phyloP scores from a whole-genome alignment of 2,329 filamentous ascomycete genomes.

The Raffaelea arxii region DNA sequence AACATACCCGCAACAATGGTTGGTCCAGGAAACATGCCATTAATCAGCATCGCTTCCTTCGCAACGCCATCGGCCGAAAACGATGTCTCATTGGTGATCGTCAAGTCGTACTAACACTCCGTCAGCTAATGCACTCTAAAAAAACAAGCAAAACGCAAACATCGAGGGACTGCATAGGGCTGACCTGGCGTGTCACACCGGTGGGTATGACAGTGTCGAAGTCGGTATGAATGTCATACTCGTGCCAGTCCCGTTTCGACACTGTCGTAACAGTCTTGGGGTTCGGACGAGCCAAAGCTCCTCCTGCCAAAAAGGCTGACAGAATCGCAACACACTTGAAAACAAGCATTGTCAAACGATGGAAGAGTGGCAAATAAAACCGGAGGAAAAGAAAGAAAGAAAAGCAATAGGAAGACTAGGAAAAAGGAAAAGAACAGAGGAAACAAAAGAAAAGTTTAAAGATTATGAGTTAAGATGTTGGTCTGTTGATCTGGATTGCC shows the following conservation, averaged over 20 bases:
- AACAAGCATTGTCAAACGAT: background rate
- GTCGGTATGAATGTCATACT: slow-evolving; percentile 21
- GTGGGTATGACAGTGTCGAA: slow-evolving; percentile 18
- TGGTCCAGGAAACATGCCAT: slow-evolving; percentile 22
- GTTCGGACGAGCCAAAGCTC: background rate
- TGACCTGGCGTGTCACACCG: slow-evolving; percentile 17
- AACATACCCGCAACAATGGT: slow-evolving; percentile 20
- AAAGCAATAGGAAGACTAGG: no score
- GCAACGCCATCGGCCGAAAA: slow-evolving; percentile 16
- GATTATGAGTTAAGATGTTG: no score
- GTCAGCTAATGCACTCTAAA: background rate
- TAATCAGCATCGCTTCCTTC: slow-evolving; percentile 23
- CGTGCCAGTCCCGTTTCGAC: slow-evolving; percentile 20
- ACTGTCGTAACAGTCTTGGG: background rate
- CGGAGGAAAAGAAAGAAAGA: background rate
- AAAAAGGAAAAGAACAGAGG: no score
- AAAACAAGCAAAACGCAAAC: slow-evolving; percentile 2
- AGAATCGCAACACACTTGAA: background rate
- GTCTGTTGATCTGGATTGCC: no score
- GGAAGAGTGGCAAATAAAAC: background rate
- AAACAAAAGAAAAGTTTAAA: no score
- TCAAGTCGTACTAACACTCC: slow-evolving; percentile 16
- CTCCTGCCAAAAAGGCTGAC: background rate
- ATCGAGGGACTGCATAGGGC: no score
- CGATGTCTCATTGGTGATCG: slow-evolving; percentile 15